Conservation (phyloP, 208 protist species). For the Blastocrithidia nonstop region DNA sequence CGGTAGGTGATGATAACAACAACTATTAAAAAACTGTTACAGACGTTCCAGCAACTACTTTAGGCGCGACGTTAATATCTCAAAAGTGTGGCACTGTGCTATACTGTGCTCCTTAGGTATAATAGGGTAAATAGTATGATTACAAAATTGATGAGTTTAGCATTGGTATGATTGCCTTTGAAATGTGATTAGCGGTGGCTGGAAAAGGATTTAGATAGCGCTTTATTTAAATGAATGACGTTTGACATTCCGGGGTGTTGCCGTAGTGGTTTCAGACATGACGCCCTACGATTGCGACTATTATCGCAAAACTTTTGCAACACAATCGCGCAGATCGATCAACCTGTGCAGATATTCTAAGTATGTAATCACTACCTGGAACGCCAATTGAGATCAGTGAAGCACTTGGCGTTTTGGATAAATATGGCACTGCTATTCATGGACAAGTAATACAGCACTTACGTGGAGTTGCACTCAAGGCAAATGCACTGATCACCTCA, state of each 20-base stretch:
- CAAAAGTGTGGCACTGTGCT: conserved; percentile 65
- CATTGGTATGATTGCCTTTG: conserved; percentile 75
- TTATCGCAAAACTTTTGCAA: conserved; percentile 44
- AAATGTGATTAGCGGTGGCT: conserved; percentile 74
- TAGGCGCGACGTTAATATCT: conserved; percentile 5
- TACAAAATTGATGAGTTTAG: conserved; percentile 82
- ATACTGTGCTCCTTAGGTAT: conserved; percentile 73
- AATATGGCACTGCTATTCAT: conserved; percentile 40
- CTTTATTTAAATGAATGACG: conserved; percentile 61
- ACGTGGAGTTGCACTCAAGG: no score
- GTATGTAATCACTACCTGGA: conserved; percentile 49
- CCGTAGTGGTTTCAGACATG: conserved; percentile 49
- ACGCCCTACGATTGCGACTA: conserved; percentile 31
- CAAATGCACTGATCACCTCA: no score
- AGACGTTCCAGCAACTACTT: no score
- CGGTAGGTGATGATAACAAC: conserved; percentile 2
- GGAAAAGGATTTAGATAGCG: conserved; percentile 65
- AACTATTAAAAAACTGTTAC: no score
- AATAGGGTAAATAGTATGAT: conserved; percentile 52
- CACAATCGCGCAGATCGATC: conserved; percentile 22
- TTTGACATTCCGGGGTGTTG: conserved; percentile 39
- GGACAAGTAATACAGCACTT: conserved; percentile 43
- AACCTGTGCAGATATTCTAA: conserved; percentile 53
- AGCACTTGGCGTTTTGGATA: conserved; percentile 49
- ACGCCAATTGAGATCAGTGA: conserved; percentile 53